Conservation (phyloP, 805 yeast species). For the Candida montana region DNA sequence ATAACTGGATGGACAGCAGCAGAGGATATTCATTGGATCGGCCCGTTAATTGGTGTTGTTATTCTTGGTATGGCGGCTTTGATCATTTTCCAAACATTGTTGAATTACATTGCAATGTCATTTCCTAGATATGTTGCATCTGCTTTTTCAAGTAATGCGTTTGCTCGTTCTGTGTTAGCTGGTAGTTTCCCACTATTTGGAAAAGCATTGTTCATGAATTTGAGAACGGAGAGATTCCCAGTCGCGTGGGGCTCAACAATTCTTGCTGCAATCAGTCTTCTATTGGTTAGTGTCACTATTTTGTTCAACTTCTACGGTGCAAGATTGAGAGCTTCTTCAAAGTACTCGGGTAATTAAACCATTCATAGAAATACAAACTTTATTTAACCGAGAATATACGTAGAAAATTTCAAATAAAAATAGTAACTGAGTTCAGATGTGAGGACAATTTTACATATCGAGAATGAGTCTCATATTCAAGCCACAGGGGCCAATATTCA, state of each 20-base stretch:
- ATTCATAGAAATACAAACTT: neutral
- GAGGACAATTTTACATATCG: too few species aligned
- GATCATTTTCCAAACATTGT: constrained; percentile 51
- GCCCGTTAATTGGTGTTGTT: constrained; percentile 39
- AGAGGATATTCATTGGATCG: constrained; percentile 41
- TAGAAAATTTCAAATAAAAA: too few species aligned
- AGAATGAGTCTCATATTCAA: too few species aligned
- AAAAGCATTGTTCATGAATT: constrained; percentile 51
- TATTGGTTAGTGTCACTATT: constrained; percentile 50
- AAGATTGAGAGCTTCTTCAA: constrained; percentile 30
- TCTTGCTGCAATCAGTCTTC: constrained; percentile 43
- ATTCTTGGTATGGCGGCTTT: constrained; percentile 37
- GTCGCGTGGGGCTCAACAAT: constrained; percentile 50
- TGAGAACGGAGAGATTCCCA: constrained; percentile 47
- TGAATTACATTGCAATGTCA: constrained; percentile 56
- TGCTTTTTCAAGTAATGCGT: constrained; percentile 63
- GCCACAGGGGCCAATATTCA: too few species aligned
- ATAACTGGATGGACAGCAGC: constrained; percentile 48
- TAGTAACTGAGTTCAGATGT: too few species aligned
- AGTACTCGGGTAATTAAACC: constrained; percentile 26
- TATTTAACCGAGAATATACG: too few species aligned
- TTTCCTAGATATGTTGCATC: constrained; percentile 56
- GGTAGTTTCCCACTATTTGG: constrained; percentile 69
- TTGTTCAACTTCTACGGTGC: constrained; percentile 47
- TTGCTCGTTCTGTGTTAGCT: constrained; percentile 60